Evolutionary conservation across 768 basidiomycete species (phyloP), one percentile per base, ranked within the genome.

Genomic region (Phanerodontia chrysosporium): DNA sequence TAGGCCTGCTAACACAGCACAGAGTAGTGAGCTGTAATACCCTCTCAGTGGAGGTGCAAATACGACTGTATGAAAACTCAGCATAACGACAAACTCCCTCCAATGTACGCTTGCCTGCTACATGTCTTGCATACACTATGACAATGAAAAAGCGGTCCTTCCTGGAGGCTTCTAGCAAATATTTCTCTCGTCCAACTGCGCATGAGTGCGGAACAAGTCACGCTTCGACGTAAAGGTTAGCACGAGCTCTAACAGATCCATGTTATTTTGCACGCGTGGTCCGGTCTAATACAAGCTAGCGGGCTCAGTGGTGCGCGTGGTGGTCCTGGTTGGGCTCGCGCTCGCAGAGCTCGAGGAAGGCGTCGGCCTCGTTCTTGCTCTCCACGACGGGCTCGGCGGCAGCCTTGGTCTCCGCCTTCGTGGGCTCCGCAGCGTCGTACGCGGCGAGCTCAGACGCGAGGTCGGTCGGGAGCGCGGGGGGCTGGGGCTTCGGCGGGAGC

Each of bases 371-470:
- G 48, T 49, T 49, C 48, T 49, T 49, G 48, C 24, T 29, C 25
- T 25, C 48, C 24, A 13, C 48, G 25, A 48, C 48, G 25, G 48
- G 48, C 48, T 49, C 48, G 28, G 69, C 67, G 6, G 74, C 69
- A 46, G 80, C 78, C 52, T 69, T 58, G 36, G 58, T 57, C 35
- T 64, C 69, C 32, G 81, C 80, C 24, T 69, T 60, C 49, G 64
- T 76, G 55, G 93, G 92, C 71, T 96, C 92, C 16, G 83, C 73
- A 16, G 84, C 78, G 63, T 97, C 95, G 73, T 97, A 99, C 35
- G 88, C 86, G 1, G 86, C 70, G 59, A 98, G 86, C 66, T 96
- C 93, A 21, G 87, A 73, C n/a, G 96, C 92, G 64, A 98, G 85
- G 74, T 95, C 88, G 51, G 79, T 71, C 52, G 95, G 92, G 49